These are phyloP conservation scores for Fusarium sp. DNA, from an alignment of 2,329 filamentous ascomycete species.

Conservation along the genomic window DNA sequence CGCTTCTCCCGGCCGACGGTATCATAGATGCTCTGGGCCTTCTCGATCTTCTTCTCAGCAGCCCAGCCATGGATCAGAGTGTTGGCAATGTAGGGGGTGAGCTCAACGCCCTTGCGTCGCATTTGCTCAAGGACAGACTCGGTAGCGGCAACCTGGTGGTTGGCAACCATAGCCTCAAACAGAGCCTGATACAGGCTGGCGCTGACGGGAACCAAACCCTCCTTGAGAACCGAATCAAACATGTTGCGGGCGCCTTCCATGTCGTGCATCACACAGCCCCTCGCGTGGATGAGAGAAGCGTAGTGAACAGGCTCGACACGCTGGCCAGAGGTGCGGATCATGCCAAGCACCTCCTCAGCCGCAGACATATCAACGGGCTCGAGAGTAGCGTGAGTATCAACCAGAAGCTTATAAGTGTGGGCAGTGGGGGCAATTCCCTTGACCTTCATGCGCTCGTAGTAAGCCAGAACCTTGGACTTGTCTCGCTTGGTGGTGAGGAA, in stretches of 20 bases:
- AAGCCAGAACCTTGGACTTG: constrained; percentile 88
- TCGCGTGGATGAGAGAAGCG: constrained; percentile 92
- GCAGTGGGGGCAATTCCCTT: constrained; percentile 89
- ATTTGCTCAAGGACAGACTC: constrained; percentile 78
- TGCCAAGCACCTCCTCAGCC: constrained; percentile 81
- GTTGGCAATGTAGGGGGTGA: constrained; percentile 98
- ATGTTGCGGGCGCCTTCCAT: constrained; percentile 81
- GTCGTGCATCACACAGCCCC: constrained; percentile 92
- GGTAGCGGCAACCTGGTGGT: constrained; percentile 81
- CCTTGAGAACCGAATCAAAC: constrained; percentile 80
- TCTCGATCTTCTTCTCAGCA: constrained; percentile 77
- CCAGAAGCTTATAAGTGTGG: constrained; percentile 96
- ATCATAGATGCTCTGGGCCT: constrained; percentile 80
- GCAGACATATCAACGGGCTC: constrained; percentile 89
- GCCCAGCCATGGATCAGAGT: constrained; percentile 98
- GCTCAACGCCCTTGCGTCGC: constrained; percentile 74
- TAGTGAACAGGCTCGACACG: constrained; percentile 92
- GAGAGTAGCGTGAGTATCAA: constrained; percentile 93
- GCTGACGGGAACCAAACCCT: constrained; percentile 72
- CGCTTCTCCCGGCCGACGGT: constrained; percentile 78
- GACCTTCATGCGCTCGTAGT: constrained; percentile 92
- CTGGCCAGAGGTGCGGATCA: constrained; percentile 77
- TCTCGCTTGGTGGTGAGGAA: constrained; percentile 98
- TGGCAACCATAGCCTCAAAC: constrained; percentile 97
- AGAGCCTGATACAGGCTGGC: constrained; percentile 93